phyloP scores from a whole-genome alignment of 805 yeast species.

The Myxozyma lipomycoides region DNA sequence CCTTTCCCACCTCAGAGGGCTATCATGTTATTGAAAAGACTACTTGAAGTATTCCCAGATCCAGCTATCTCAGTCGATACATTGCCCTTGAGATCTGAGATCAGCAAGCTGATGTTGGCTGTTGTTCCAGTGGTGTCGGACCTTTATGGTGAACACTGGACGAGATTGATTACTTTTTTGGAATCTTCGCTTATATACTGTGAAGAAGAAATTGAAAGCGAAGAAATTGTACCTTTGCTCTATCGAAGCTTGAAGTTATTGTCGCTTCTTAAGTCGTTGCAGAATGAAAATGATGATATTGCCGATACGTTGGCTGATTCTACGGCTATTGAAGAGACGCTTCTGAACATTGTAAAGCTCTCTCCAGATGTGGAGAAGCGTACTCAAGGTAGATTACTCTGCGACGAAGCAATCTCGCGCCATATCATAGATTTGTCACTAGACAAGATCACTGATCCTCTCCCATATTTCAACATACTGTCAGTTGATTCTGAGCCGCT shows the following conservation, averaged over 20 bases:
- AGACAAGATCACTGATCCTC: conserved; percentile 9
- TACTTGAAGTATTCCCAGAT: conserved; percentile 52
- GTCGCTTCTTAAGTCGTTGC: conserved; percentile 33
- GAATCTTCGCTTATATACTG: conserved; percentile 4
- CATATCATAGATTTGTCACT: conserved; percentile 12
- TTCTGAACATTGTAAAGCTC: conserved; percentile 4
- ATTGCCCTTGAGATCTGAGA: conserved; percentile 29
- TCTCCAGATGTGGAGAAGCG: conserved; percentile 6
- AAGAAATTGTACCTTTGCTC: conserved; percentile 14
- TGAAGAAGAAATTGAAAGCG: conserved; percentile 5
- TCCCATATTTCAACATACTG: conserved; percentile 16
- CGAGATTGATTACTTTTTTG: conserved; percentile 1
- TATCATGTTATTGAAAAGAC: conserved; percentile 53
- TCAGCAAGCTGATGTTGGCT: conserved; percentile 30
- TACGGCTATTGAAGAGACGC: conserved; percentile 1
- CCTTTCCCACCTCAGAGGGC: conserved; percentile 62
- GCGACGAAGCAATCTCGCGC: conserved; percentile 20
- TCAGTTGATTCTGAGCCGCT: conserved; percentile 27
- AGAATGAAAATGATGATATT: conserved; percentile 29
- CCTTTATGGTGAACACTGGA: conserved; percentile 30
- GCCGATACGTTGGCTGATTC: conserved; percentile 40
- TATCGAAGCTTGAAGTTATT: conserved; percentile 47
- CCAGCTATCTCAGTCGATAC: conserved; percentile 54
- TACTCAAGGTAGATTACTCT: conserved; percentile 12
- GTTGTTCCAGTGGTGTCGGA: conserved; percentile 27